Evolutionary conservation across 2,329 filamentous ascomycete genomes (phyloP).

Genomic region (Colletotrichum costaricense): DNA sequence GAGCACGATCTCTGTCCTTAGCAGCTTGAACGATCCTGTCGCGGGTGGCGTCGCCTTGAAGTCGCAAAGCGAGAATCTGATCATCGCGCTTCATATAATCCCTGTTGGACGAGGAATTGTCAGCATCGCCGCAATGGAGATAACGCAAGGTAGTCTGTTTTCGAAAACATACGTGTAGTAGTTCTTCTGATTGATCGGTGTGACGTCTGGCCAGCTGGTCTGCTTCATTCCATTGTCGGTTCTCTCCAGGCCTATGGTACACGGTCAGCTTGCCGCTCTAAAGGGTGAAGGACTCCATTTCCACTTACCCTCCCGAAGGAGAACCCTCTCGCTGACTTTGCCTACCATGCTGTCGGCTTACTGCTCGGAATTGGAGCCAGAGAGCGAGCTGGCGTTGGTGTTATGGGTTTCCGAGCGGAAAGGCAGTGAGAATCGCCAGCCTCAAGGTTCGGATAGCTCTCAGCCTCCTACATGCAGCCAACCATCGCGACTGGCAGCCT

Average conservation of each 20-base stretch:
- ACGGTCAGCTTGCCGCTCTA: slow-evolving; percentile 32
- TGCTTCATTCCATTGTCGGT: slow-evolving; percentile 99
- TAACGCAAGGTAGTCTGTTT: background rate
- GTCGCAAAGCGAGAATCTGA: slow-evolving; percentile 88
- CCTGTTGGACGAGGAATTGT: slow-evolving; percentile 56
- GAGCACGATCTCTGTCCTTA: slow-evolving; percentile 86
- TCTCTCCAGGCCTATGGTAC: slow-evolving; percentile 80
- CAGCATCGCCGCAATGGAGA: slow-evolving; percentile 33
- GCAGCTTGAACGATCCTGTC: slow-evolving; percentile 87
- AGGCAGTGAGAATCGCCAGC: slow-evolving; percentile 16
- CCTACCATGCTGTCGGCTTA: slow-evolving; percentile 61
- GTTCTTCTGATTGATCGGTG: slow-evolving; percentile 98
- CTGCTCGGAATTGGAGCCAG: slow-evolving; percentile 21
- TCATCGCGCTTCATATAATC: slow-evolving; percentile 99
- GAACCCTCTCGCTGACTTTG: slow-evolving; percentile 74
- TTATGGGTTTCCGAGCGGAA: slow-evolving; percentile 7
- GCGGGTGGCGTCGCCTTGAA: slow-evolving; percentile 87
- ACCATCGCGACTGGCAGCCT: slow-evolving; percentile 6
- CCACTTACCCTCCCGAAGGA: slow-evolving; percentile 69
- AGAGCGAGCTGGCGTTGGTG: slow-evolving; percentile 2
- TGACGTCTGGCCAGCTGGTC: slow-evolving; percentile 91
- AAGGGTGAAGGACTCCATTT: background rate
- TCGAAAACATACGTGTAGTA: slow-evolving; percentile 84
- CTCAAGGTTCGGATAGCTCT: slow-evolving; percentile 24
- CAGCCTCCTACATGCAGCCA: slow-evolving; percentile 28